These are phyloP conservation scores for Immersiporthe knoxdaviesiana DNA, from an alignment of 2,329 filamentous ascomycete genomes.

Conservation along the genomic window DNA sequence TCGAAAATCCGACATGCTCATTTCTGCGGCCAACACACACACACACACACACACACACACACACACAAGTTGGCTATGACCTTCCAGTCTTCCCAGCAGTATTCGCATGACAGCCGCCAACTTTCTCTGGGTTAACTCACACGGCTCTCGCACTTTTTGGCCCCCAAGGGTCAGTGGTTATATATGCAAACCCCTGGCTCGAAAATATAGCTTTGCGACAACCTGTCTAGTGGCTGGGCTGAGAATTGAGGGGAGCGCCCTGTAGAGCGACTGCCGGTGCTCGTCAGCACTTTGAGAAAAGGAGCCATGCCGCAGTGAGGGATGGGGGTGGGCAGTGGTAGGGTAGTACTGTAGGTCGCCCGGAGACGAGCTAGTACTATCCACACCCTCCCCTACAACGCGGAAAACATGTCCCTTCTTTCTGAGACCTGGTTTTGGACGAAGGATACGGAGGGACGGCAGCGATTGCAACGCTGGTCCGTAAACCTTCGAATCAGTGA, in stretches of 20 bases:
- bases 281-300: not conserved
- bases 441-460: no score
- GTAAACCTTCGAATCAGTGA: conserved; percentile 12
- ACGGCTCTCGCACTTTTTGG: not conserved
- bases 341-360: not conserved
- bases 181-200: not conserved
- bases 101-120: not conserved
- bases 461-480: not conserved
- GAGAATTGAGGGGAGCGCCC: not conserved
- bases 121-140: not conserved
- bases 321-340: not conserved
- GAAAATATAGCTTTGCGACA: not conserved
- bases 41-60: not conserved
- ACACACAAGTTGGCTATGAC: not conserved
- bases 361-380: not conserved
- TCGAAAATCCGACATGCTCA: not conserved
- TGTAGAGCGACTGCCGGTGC: conserved; percentile 1
- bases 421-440: not conserved
- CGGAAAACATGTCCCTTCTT: not conserved
- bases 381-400: not conserved
- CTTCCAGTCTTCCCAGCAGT: not conserved
- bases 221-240: not conserved
- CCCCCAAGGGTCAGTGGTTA: not conserved
- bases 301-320: not conserved
- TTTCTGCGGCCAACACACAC: not conserved